These are phyloP conservation scores for Erysimum cheiranthoides DNA, from an alignment of 345 rosid genomes.

Conservation along the genomic window DNA sequence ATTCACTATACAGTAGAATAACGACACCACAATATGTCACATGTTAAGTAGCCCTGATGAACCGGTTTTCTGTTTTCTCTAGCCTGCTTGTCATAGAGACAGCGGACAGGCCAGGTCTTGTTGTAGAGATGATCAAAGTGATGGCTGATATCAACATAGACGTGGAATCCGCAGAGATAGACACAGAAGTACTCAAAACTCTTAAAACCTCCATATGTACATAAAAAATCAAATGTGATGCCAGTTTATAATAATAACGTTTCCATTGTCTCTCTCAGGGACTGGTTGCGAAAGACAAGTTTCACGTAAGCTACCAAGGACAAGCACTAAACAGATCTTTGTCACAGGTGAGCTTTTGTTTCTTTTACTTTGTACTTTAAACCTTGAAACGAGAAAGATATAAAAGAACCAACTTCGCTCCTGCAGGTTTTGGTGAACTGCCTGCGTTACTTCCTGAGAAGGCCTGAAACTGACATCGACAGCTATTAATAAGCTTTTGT, in stretches of 20 bases:
- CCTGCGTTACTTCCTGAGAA: conserved; percentile 85
- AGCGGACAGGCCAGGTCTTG: conserved; percentile 94
- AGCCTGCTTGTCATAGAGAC: conserved; percentile 90
- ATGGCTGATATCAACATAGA: conserved; percentile 82
- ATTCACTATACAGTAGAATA: conserved; percentile 7
- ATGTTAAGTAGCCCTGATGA: background rate
- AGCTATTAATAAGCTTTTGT: conserved; percentile 56
- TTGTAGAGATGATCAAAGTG: conserved; percentile 82
- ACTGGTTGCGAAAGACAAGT: conserved; percentile 88
- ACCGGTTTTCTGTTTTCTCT: conserved; percentile 34
- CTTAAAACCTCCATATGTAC: background rate
- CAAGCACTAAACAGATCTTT: conserved; percentile 72
- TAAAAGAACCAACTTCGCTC: conserved; percentile 21
- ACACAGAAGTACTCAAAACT: conserved; percentile 68
- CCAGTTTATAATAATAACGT: background rate
- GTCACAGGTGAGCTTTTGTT: conserved; percentile 63
- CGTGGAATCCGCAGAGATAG: conserved; percentile 94
- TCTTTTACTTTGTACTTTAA: background rate
- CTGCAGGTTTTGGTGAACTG: conserved; percentile 78
- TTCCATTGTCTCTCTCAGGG: conserved; percentile 58
- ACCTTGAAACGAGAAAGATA: background rate
- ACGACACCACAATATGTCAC: background rate
- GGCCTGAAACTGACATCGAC: conserved; percentile 91
- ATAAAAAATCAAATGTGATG: conserved; percentile 3
- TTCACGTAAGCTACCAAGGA: conserved; percentile 95